phyloP scores from a whole-genome alignment of 2,329 filamentous ascomycete species.

The Pseudocercospora eumusae region DNA sequence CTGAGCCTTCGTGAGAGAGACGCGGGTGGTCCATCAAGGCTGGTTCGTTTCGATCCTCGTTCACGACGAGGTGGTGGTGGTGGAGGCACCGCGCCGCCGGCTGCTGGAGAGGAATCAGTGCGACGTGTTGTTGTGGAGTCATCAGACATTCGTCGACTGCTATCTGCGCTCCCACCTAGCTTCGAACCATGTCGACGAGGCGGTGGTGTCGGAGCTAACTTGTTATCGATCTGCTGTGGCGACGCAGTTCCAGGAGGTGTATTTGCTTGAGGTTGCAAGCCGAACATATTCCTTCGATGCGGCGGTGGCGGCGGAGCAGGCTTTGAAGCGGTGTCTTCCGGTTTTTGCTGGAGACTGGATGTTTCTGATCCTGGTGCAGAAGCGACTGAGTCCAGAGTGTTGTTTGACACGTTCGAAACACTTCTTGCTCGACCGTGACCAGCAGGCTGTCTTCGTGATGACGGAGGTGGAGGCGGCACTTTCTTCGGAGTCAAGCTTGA shows the following conservation, averaged over 20 bases:
- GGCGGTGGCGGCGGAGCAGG: slow-evolving; percentile 38
- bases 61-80: slow-evolving; percentile 36
- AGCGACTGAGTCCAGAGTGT: slow-evolving; percentile 20
- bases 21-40: slow-evolving; percentile 29
- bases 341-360: slow-evolving; percentile 16
- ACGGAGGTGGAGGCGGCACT: slow-evolving; percentile 48
- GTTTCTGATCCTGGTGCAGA: slow-evolving; percentile 7
- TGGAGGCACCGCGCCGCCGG: slow-evolving; percentile 27
- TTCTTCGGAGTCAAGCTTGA: slow-evolving; percentile 38
- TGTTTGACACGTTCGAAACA: slow-evolving; percentile 32
- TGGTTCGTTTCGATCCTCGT: slow-evolving; percentile 30
- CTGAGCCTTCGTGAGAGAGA: slow-evolving; percentile 20
- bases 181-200: slow-evolving; percentile 34
- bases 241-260: slow-evolving; percentile 3
- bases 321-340: slow-evolving; percentile 17
- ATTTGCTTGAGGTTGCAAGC: slow-evolving; percentile 2
- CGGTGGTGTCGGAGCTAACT: slow-evolving; percentile 33
- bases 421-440: slow-evolving; percentile 30
- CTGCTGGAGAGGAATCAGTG: slow-evolving; percentile 10
- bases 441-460: slow-evolving; percentile 45
- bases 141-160: slow-evolving; percentile 25
- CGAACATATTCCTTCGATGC: slow-evolving; percentile 22
- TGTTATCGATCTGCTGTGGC: slow-evolving; percentile 15
- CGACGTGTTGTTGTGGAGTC: slow-evolving; percentile 22
- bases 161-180: slow-evolving; percentile 23